These are phyloP conservation scores for Apocynum venetum DNA, from an alignment of 257 asterid species.

Conservation along the genomic window DNA sequence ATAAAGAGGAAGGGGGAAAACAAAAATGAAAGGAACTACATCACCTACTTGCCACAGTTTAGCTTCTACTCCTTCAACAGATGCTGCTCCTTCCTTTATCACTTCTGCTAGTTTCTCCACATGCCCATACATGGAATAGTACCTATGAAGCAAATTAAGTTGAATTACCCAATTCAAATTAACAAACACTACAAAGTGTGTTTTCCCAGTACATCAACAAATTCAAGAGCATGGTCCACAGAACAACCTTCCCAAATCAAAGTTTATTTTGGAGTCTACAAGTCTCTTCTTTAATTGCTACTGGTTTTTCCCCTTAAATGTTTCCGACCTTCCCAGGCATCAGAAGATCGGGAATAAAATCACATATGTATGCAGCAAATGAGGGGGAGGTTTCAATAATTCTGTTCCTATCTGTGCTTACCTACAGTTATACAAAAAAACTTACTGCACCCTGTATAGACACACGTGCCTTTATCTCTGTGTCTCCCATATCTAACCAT, in stretches of 20 bases:
- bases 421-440: not conserved
- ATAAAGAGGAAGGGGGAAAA: not conserved
- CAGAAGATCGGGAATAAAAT: not conserved
- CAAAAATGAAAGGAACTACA: conserved; percentile 11
- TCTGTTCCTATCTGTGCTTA: not conserved
- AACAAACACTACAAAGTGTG: not conserved
- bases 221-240: not conserved
- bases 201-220: not conserved
- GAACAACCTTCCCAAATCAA: not conserved
- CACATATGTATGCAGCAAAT: not conserved
- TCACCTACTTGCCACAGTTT: conserved; percentile 65
- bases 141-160: conserved; percentile 30
- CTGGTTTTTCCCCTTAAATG: not conserved
- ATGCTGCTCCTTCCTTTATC: conserved; percentile 66
- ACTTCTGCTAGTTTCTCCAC: conserved; percentile 79
- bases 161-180: not conserved
- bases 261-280: not conserved
- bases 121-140: conserved; percentile 75
- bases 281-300: not conserved
- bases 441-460: not conserved
- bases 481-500: not conserved
- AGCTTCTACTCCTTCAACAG: conserved; percentile 79
- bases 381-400: not conserved
- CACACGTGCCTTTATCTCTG: not conserved
- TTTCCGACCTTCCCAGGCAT: conserved; percentile 2